Conservation (phyloP, 1,284 basidiomycete species). For the Cryptococcus sp. region DNA sequence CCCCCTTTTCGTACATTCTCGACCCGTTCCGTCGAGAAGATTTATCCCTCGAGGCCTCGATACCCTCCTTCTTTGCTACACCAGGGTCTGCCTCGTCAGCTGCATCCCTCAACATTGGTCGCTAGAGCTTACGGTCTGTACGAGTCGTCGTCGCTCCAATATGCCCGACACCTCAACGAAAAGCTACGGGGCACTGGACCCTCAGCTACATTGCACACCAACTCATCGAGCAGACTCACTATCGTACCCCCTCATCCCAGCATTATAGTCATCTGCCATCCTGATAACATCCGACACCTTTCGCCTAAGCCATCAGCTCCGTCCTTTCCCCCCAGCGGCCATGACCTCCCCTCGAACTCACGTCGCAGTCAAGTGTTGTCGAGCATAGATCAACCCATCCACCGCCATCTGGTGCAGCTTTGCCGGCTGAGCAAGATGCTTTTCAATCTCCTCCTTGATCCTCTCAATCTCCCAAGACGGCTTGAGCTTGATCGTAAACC, state of each 20-base stretch:
- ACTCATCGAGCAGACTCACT: slow-evolving; percentile 18
- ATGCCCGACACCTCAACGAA: slow-evolving; percentile 37
- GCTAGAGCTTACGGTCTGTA: slow-evolving; percentile 31
- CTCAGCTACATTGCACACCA: neutral
- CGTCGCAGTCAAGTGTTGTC: slow-evolving; percentile 39
- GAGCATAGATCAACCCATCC: slow-evolving; percentile 40
- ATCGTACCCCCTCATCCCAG: slow-evolving; percentile 39
- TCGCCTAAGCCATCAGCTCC: too few species aligned
- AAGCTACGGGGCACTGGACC: slow-evolving; percentile 34
- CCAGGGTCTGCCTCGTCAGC: too few species aligned
- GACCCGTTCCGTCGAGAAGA: too few species aligned
- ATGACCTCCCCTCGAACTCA: slow-evolving; percentile 8
- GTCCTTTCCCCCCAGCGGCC: neutral
- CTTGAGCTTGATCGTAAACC: slow-evolving; percentile 37
- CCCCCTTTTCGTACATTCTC: too few species aligned
- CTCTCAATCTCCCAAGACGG: slow-evolving; percentile 37
- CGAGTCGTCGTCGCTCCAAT: slow-evolving; percentile 28
- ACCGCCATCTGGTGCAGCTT: slow-evolving; percentile 39
- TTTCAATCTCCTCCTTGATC: slow-evolving; percentile 31
- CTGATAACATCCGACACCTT: slow-evolving; percentile 36
- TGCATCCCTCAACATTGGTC: too few species aligned
- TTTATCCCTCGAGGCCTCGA: slow-evolving; percentile 4
- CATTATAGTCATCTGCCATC: slow-evolving; percentile 35
- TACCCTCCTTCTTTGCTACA: neutral
- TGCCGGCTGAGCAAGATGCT: slow-evolving; percentile 32